Base-by-base conservation (phyloP, 495 filamentous ascomycete species). In the Stereocaulon alpinum region DNA sequence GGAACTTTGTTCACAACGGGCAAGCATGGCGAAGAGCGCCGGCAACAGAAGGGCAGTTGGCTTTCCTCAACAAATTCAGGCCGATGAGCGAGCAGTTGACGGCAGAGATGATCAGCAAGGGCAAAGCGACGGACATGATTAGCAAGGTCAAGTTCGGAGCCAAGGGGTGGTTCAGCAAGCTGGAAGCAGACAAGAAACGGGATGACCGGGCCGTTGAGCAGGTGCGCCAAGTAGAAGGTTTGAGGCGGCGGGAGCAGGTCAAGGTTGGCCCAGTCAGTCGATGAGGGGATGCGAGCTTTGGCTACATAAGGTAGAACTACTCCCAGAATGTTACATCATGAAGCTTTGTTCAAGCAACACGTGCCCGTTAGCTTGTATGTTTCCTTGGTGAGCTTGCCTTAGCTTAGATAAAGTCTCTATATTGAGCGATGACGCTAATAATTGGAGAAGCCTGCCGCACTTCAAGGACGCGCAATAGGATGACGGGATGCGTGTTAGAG, bases 61-160 rank as follows among this genome's bases (percentile, higher is more conserved):
- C 73, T 3, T 80, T 91, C 40, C 68, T 98, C 30, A 94, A 94
- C 63, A 84, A 80, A 62, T 64, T 86, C 6, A 73, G 82, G 5
- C 71, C 74, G 1, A 71, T 77, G 11, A 68, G 81, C 1, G 76
- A 83, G n/a, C 72, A 76, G 51, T 66, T 93, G 18, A 74, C 61
- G n/a, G 42, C 70, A 0, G 68, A 66, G 1, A 76, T 81, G 34
- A 59, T 96, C 44, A 94, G 82, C 5, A 89, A 89, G 56, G 93
- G 93, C 1, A 80, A 82, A 65, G 94, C 93, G 37, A 79, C 78
- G 20, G 93, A 98, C 73, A 89, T 96, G 81, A 95, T 97, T 61
- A 94, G 87, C 2, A 95, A 95, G 67, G 64, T 96, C 59, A 89
- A 85, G 64, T 84, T 88, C 68, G 93, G 93, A 0, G 88, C 87